Percentiles rank a stretch among this genome's conserved stretches.
Evolutionary conservation across 2,329 filamentous ascomycete species (phyloP).

Genomic region (Eurotiales sp.): DNA sequence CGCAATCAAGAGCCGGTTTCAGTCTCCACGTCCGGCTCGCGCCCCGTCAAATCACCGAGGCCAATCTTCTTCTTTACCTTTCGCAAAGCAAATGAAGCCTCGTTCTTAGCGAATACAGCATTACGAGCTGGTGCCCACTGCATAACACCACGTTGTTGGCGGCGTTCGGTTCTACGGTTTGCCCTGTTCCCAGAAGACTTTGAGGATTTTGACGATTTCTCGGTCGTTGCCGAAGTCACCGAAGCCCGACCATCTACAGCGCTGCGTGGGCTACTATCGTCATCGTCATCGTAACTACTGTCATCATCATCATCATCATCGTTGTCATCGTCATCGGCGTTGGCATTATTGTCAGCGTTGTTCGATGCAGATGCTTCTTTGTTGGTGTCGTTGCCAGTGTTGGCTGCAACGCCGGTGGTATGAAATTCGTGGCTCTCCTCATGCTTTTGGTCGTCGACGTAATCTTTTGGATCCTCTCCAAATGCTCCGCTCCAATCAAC

Average conservation of each 20-base stretch:
- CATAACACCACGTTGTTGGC: conserved; percentile 87
- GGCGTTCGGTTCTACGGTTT: conserved; percentile 57
- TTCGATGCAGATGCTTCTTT: neutral
- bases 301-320: neutral
- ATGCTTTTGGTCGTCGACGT: conserved; percentile 50
- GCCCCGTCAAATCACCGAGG: conserved; percentile 65
- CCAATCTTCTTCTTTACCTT: conserved; percentile 70
- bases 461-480: conserved; percentile 66
- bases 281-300: neutral
- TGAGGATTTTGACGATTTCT: conserved; percentile 8
- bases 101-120: conserved; percentile 79
- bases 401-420: conserved; percentile 40
- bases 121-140: conserved; percentile 93
- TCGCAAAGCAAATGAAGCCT: conserved; percentile 72
- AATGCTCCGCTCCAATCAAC: conserved; percentile 87
- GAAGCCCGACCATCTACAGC: neutral
- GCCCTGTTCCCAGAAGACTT: conserved; percentile 27
- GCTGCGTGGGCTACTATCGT: neutral
- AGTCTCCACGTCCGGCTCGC: conserved; percentile 85
- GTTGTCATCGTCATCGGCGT: conserved; percentile 3
- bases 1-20: conserved; percentile 42
- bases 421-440: conserved; percentile 40
- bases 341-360: neutral
- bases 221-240: neutral
- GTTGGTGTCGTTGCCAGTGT: neutral